Evolutionary conservation across 2,329 filamentous ascomycete species (phyloP).

Genomic region (Arthrobotrys iridis): DNA sequence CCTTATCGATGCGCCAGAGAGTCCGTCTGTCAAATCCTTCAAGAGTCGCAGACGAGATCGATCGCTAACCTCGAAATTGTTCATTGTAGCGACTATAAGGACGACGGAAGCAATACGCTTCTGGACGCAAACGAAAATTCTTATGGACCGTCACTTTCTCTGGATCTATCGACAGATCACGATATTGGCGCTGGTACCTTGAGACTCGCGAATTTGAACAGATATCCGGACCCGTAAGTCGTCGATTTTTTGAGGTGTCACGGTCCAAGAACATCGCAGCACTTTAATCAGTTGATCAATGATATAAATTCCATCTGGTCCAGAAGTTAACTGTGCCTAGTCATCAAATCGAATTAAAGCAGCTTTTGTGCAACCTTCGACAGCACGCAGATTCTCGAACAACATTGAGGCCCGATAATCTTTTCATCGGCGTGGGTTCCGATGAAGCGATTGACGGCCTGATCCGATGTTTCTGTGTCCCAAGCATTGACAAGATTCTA

Average conservation of each 20-base stretch:
- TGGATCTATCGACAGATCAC: slow-evolving; percentile 62
- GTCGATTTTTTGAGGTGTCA: neutral
- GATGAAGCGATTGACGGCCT: slow-evolving; percentile 97
- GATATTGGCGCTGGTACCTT: slow-evolving; percentile 65
- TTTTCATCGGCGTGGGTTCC: slow-evolving; percentile 94
- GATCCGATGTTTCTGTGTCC: slow-evolving; percentile 89
- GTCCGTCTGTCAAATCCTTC: slow-evolving; percentile 65
- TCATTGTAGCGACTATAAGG: slow-evolving; percentile 86
- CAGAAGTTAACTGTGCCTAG: slow-evolving; percentile 61
- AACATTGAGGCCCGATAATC: slow-evolving; percentile 77
- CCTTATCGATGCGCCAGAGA: slow-evolving; percentile 85
- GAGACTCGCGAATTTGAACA: slow-evolving; percentile 83
- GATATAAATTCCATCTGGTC: slow-evolving; percentile 14
- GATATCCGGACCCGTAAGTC: slow-evolving; percentile 85
- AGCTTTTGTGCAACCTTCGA: slow-evolving; percentile 83
- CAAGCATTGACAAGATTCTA: slow-evolving; percentile 86
- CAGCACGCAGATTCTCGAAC: slow-evolving; percentile 68
- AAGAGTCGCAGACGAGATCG: slow-evolving; percentile 40
- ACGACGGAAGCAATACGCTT: slow-evolving; percentile 93
- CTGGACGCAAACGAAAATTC: slow-evolving; percentile 99
- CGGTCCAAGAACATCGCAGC: neutral
- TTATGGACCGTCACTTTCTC: slow-evolving; percentile 80
- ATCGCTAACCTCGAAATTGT: slow-evolving; percentile 39
- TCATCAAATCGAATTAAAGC: slow-evolving; percentile 87
- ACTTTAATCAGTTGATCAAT: neutral